Percentiles rank a stretch among this genome's conserved stretches.
Evolutionary conservation across 192 early-diverging fungal genomes (phyloP).

Genomic region (Glomus cerebriforme): DNA sequence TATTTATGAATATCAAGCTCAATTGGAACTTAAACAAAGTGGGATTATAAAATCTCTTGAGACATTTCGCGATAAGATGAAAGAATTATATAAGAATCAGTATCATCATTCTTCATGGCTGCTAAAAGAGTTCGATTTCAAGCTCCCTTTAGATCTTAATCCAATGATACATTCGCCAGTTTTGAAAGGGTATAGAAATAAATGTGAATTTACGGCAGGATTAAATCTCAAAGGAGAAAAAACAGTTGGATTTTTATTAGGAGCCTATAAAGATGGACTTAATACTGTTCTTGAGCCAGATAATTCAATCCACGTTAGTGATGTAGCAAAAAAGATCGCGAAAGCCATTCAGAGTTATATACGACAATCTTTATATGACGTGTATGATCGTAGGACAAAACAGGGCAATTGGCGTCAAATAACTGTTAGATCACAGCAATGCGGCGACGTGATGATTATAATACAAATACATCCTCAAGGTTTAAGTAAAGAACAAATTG

Average conservation of each 20-base stretch:
- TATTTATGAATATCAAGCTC: conserved; percentile 60
- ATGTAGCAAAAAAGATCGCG: conserved; percentile 55
- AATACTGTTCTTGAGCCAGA: conserved; percentile 49
- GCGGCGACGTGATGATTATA: conserved; percentile 67
- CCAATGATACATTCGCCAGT: conserved; percentile 61
- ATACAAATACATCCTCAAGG: conserved; percentile 59
- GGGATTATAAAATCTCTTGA: conserved; percentile 42
- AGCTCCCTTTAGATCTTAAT: conserved; percentile 33
- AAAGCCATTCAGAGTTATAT: conserved; percentile 44
- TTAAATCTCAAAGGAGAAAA: conserved; percentile 51
- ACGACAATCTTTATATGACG: conserved; percentile 35
- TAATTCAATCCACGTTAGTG: conserved; percentile 50
- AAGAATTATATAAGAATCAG: background rate
- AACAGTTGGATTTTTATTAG: conserved; percentile 69
- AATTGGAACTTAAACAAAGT: conserved; percentile 55
- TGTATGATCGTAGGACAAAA: conserved; percentile 41
- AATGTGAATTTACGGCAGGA: conserved; percentile 80
- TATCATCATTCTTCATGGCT: background rate
- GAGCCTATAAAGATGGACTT: conserved; percentile 63
- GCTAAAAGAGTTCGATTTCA: conserved; percentile 8
- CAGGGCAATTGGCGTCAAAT: conserved; percentile 61
- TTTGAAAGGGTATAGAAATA: conserved; percentile 65
- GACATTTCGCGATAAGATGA: conserved; percentile 42
- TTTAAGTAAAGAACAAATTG: conserved; percentile 43
- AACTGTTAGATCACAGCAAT: conserved; percentile 59